Conservation (phyloP, 2,329 filamentous ascomycete species). For the Aureobasidium lini region DNA sequence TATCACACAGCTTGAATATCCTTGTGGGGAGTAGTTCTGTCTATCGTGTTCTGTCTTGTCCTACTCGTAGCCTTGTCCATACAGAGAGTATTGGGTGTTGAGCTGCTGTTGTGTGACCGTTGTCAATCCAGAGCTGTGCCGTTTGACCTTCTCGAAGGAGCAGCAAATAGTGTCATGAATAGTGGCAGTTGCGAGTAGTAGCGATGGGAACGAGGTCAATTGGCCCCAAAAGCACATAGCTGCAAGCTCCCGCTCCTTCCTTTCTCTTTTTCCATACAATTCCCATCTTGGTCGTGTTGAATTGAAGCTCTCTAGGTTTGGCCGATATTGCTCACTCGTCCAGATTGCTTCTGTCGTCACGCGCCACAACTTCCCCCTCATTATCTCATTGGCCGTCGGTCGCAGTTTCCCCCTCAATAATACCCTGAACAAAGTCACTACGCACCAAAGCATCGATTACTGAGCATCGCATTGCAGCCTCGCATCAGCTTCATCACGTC, state of each 20-base stretch:
- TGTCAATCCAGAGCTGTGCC: slow-evolving; percentile 12
- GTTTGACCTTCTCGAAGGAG: slow-evolving; percentile 4
- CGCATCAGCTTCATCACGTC: neutral
- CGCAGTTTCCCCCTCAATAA: slow-evolving; percentile 5
- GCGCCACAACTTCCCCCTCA: slow-evolving; percentile 8
- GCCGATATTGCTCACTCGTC: neutral
- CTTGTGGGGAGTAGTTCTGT: neutral
- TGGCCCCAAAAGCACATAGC: slow-evolving; percentile 6
- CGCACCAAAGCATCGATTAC: neutral
- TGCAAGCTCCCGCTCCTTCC: slow-evolving; percentile 1
- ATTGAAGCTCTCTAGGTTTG: neutral
- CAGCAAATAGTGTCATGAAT: slow-evolving; percentile 10
- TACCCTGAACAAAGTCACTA: slow-evolving; percentile 11
- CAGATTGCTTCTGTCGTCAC: slow-evolving; percentile 13
- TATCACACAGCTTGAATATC: too few relatives aligned
- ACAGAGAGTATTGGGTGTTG: neutral
- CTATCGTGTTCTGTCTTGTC: neutral
- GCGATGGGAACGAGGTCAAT: slow-evolving; percentile 5
- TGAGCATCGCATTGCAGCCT: slow-evolving; percentile 6
- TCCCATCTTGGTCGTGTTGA: neutral
- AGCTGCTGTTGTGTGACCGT: slow-evolving; percentile 6
- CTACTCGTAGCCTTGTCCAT: neutral
- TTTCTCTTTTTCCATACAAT: neutral
- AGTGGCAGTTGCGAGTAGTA: slow-evolving; percentile 13
- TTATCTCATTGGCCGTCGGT: slow-evolving; percentile 10